Evolutionary conservation across 2,329 filamentous ascomycete genomes (phyloP).

Genomic region (Orbilia brochopaga): DNA sequence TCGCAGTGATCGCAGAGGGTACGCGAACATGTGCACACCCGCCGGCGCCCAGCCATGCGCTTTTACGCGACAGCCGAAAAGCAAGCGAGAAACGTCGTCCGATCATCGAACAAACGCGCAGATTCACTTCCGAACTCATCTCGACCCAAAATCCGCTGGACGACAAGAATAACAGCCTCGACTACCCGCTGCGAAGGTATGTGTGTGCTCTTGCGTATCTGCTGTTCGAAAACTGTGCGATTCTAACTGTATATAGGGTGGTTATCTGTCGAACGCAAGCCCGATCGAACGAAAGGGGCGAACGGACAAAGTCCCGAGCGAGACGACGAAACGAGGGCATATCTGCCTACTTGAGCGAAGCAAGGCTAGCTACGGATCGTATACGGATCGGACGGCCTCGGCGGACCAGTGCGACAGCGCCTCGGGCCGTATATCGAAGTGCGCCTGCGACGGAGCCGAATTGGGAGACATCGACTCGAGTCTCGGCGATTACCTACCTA

Average conservation of each 20-base stretch:
- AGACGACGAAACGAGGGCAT: not conserved
- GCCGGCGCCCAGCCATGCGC: slow-evolving; percentile 32
- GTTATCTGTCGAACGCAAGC: not conserved
- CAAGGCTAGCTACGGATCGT: not conserved
- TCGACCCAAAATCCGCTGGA: not conserved
- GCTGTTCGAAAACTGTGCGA: not conserved
- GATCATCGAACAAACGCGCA: slow-evolving; percentile 18
- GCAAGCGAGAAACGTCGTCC: not conserved
- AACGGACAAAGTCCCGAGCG: slow-evolving; percentile 1
- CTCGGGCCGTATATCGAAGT: too few species aligned
- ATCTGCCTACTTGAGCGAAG: not conserved
- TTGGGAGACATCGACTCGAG: not conserved
- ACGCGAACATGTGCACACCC: slow-evolving; percentile 4
- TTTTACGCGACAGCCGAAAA: slow-evolving; percentile 35
- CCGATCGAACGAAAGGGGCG: not conserved
- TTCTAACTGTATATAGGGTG: not conserved
- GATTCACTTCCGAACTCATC: not conserved
- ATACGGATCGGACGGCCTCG: not conserved
- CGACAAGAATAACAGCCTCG: not conserved
- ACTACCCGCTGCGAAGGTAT: not conserved
- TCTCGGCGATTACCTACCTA: not conserved
- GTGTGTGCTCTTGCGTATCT: not conserved
- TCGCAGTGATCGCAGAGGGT: not conserved
- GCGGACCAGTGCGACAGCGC: not conserved
- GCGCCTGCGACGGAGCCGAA: not conserved